Base-by-base conservation (phyloP, 768 basidiomycete species). In the Rubroboletus satanas region DNA sequence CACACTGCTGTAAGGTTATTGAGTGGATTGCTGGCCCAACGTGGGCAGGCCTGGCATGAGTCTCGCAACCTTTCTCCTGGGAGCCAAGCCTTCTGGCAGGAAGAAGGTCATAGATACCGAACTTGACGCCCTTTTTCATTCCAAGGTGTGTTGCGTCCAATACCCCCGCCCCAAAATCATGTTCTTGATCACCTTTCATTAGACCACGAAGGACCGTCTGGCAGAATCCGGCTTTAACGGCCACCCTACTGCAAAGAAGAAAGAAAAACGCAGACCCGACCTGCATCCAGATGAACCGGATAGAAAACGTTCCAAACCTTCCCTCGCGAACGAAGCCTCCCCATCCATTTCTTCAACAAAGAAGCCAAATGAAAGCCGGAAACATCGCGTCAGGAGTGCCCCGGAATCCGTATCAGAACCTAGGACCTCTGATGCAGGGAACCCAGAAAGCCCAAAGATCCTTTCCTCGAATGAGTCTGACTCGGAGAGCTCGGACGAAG, bases 111-210 rank as follows among this genome's bases (percentile, higher is more conserved):
- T 85, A 33, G 87, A 89, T 62, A 70, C 70, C 4, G 86, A 85
- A 44, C 75, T 90, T 9, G 85, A 88, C 62, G 75, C 77, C 26
- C 62, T 90, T 29, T 88, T 90, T 65, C 76, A 76, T 31, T 65
- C 77, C 36, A 77, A 79, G 57, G 84, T 83, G 56, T 59, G 80
- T 67, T 39, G n/a, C 39, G 39, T 32, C 8, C 23, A 26, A 38
- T 32, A 12, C 7, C 15, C 29, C 28, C 1, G 9, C 11, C 11
- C 1, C 44, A 66, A 72, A 32, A 26, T 62, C 57, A 33, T 60
- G 46, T 10, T 44, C 43, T 54, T 49, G 29, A 65, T 45, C 21
- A 56, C n/a, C 29, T 23, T 12, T 17, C 8, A 11, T 17, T 35
- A 66, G 67, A 43, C 52, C 5, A 17, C 38, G 4, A 50, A 43